Percentiles rank a stretch among this genome's conserved stretches.
Conservation (phyloP, 176 grass and related monocot species). For the Hordeum vulgare region DNA sequence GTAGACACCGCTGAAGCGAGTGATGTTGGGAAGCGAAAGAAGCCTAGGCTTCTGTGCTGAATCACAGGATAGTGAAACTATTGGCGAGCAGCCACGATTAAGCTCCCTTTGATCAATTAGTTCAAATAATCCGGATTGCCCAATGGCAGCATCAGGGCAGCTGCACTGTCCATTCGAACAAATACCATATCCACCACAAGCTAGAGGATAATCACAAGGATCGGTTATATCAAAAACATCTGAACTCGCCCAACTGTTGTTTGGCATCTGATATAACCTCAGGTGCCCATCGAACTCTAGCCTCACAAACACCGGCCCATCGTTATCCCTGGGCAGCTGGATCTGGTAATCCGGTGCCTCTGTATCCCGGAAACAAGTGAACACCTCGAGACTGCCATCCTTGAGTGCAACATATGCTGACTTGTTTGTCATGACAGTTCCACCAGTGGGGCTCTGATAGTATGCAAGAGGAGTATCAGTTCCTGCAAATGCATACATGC, state of each 20-base stretch:
- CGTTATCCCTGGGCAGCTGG: neutral
- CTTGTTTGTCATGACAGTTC: neutral
- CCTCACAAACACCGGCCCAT: slow-evolving; percentile 27
- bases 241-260: neutral
- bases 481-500: slow-evolving; percentile 28
- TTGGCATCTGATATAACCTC: neutral
- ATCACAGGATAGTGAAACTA: slow-evolving; percentile 24
- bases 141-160: slow-evolving; percentile 6
- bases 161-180: slow-evolving; percentile 31
- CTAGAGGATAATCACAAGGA: slow-evolving; percentile 37
- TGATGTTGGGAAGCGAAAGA: slow-evolving; percentile 17
- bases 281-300: slow-evolving; percentile 43
- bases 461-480: slow-evolving; percentile 17
- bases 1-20: slow-evolving; percentile 11
- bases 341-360: slow-evolving; percentile 5
- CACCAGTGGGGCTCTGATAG: neutral
- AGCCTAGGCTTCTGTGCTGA: neutral
- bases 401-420: slow-evolving; percentile 9
- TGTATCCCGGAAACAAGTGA: neutral
- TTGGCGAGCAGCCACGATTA: slow-evolving; percentile 1
- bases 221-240: slow-evolving; percentile 14
- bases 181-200: slow-evolving; percentile 48
- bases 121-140: slow-evolving; percentile 10
- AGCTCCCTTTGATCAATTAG: neutral
- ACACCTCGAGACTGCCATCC: slow-evolving; percentile 25